Evolutionary conservation across 805 yeast species (phyloP), one percentile per base, ranked within the genome.

Genomic region (Lipomyces sp.): DNA sequence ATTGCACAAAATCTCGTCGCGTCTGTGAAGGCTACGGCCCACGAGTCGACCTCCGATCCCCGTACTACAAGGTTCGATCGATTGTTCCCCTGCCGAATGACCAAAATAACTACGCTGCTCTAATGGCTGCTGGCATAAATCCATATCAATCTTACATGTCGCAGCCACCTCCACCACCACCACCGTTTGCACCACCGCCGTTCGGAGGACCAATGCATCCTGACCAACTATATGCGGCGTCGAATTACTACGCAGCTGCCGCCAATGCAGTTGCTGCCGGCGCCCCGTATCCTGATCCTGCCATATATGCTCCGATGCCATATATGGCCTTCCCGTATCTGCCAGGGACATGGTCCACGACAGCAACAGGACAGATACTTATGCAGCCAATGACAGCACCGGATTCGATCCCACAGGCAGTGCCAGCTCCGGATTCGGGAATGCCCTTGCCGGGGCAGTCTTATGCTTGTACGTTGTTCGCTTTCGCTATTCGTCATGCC

Each of bases 1-100:
- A 86, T 65, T 72, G 74, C 57, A 51, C 42, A 34, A 66, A 65
- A 29, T 63, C 70, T 10, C 59, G 65, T 11, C 64, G 70, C 10
- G 50, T 18, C 5, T 69, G 72, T 39, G 70, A 66, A 51, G 72
- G 72, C 32, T 66, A 69, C 58, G 67, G 53, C 18, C 63, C 64
- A 18, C 53, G 64, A 18, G 18, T 55, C n/a, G 37, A 55, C 42
- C 33, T 55, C 8, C 34, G 58, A 5, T n/a, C 58, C 3, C 24
- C 30, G 18, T 32, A 15, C 13, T 30, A 15, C 58, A 18, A 34
- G 15, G 30, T 55, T 13, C 32, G 42, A 13, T 32, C 58, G 58
- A 18, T 29, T 15, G 55, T 18, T 11, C 34, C 55, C 3, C 34
- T 4, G 8, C 29, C 1, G 55, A 53, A n/a, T 15, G 34, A 30